Evolutionary conservation across 768 basidiomycete genomes (phyloP), one percentile per base, ranked within the genome.

Genomic region (Gloeophyllum trabeum): DNA sequence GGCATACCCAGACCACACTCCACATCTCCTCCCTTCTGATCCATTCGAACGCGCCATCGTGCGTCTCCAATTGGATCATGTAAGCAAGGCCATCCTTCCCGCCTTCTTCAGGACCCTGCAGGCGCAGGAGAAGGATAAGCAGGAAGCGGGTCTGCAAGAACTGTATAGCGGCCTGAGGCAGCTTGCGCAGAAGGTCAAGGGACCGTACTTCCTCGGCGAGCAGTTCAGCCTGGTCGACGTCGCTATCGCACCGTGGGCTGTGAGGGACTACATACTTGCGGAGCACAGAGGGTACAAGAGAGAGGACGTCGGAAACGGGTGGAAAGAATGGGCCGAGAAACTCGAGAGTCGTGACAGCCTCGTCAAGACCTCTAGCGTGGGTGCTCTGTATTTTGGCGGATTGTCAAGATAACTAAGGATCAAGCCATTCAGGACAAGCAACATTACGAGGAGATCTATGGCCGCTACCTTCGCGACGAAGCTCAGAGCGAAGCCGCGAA

Each of bases 61-160:
- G 2, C 70, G 76, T 25, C 65, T 80, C 46, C 75, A 73, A 73
- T 58, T 77, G 36, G 75, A 80, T 52, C 66, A 73, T 48, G 56
- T 76, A 44, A 53, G 56, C 20, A 81, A 79, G 62, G 56, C 57
- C 35, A 60, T 78, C 52, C 44, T 79, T 1, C 78, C 78, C 0
- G 59, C 62, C 0, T 71, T 64, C 59, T 66, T 73, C 48, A 70
- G 75, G 16, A 59, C 75, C 30, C 41, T 75, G 14, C 66, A 67
- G 45, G 44, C 44, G n/a, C 44, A 45, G 22, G 44, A 42, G 41
- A 66, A 59, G 1, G 65, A 64, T 24, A 61, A 60, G 44, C 64
- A 61, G 39, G 54, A 61, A 6, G 51, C 44, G 5, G 60, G 59
- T 1, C 61, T 61, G 1, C 53, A 59, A 43, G 66, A 70, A 30